Evolutionary conservation across 2,329 filamentous ascomycete species (phyloP).

Genomic region (Venturia nashicola): DNA sequence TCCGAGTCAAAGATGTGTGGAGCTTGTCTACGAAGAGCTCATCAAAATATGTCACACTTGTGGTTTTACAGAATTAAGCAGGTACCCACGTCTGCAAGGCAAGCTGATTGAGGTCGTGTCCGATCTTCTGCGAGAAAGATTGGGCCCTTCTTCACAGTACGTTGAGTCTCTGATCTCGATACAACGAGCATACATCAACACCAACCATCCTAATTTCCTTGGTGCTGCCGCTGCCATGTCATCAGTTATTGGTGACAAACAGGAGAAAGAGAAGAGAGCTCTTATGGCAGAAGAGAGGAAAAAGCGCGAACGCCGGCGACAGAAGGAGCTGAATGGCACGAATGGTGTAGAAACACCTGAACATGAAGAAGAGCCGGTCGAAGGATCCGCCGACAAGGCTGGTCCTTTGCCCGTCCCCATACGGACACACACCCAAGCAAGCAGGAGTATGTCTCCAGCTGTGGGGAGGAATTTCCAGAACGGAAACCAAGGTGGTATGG

Average conservation of each 20-base stretch:
- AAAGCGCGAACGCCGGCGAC: conserved; percentile 67
- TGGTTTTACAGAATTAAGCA: conserved; percentile 82
- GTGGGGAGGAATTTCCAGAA: conserved; percentile 51
- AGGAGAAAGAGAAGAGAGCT: conserved; percentile 80
- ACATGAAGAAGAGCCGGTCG: conserved; percentile 47
- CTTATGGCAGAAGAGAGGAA: conserved; percentile 73
- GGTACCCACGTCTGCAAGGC: conserved; percentile 84
- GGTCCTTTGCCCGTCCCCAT: conserved; percentile 36
- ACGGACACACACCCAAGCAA: conserved; percentile 48
- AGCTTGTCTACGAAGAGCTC: conserved; percentile 94
- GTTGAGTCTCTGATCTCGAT: conserved; percentile 96
- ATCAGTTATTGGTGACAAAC: conserved; percentile 86
- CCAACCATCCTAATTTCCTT: conserved; percentile 96
- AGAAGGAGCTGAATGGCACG: conserved; percentile 67
- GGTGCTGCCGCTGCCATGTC: conserved; percentile 96
- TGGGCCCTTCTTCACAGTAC: conserved; percentile 80
- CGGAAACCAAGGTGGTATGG: conserved; percentile 28
- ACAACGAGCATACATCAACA: conserved; percentile 97
- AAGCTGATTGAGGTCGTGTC: conserved; percentile 98
- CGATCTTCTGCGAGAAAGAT: conserved; percentile 79
- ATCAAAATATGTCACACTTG: conserved; percentile 99
- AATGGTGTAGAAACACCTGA: conserved; percentile 55
- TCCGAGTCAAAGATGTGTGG: conserved; percentile 90
- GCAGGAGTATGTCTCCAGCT: conserved; percentile 73
- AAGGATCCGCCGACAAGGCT: conserved; percentile 40